phyloP scores from a whole-genome alignment of 2,329 filamentous ascomycete species.

The Claviceps lovelessii region DNA sequence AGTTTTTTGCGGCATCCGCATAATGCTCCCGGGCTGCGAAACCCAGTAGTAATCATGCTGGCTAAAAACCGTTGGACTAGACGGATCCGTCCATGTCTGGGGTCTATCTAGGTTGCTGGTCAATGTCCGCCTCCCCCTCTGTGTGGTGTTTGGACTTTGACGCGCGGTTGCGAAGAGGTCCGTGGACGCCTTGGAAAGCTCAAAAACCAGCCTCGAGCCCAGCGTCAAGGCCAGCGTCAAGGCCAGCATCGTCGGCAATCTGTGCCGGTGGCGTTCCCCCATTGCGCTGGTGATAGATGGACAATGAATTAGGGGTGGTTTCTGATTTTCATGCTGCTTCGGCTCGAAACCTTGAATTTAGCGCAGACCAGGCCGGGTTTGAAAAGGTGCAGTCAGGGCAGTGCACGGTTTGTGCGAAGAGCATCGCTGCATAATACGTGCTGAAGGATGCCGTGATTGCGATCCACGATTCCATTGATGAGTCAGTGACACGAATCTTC shows the following conservation, averaged over 20 bases:
- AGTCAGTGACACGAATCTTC: background rate
- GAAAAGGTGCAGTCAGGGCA: background rate
- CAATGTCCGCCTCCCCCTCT: slow-evolving; percentile 1
- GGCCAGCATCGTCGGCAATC: background rate
- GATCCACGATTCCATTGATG: background rate
- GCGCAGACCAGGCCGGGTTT: background rate
- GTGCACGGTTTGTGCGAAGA: background rate
- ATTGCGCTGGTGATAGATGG: background rate
- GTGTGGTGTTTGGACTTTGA: background rate
- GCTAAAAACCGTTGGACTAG: background rate
- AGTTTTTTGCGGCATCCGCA: background rate
- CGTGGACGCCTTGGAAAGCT: background rate
- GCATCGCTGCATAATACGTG: background rate
- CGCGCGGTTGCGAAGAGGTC: background rate
- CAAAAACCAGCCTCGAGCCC: too few relatives aligned
- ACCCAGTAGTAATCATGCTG: background rate
- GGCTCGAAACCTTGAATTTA: background rate
- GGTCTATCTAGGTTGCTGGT: background rate
- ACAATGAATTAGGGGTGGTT: background rate
- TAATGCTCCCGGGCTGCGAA: background rate
- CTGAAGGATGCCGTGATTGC: background rate
- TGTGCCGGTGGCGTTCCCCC: background rate
- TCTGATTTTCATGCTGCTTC: background rate
- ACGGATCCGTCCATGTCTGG: background rate
- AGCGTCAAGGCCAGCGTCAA: background rate